phyloP scores from a whole-genome alignment of 305 asterid genomes.

The Fraxinus paxiana region DNA sequence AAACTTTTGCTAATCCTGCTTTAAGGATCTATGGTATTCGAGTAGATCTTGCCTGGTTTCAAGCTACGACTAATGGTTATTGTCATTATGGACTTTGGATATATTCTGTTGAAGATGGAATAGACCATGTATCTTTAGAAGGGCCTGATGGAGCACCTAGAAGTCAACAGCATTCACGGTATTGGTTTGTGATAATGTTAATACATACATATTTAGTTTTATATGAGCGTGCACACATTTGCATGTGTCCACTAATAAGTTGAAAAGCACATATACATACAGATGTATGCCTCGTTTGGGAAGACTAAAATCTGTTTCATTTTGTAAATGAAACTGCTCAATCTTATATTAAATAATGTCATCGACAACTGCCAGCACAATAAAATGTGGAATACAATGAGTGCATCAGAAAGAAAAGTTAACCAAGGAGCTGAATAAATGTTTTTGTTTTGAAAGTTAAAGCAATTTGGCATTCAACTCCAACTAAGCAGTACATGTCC shows the following conservation, averaged over 20 bases:
- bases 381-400: neutral
- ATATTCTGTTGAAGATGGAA: constrained; percentile 55
- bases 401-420: neutral
- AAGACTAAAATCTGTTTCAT: neutral
- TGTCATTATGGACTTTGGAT: constrained; percentile 77
- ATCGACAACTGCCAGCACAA: neutral
- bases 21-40: constrained; percentile 57
- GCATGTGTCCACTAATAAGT: neutral
- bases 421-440: neutral
- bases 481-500: neutral
- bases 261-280: neutral
- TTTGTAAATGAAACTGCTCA: neutral
- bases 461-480: neutral
- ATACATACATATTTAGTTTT: neutral
- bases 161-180: constrained; percentile 56
- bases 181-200: constrained; percentile 22
- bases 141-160: constrained; percentile 38
- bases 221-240: neutral
- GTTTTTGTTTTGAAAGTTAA: neutral
- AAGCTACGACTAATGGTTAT: constrained; percentile 61
- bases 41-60: constrained; percentile 83
- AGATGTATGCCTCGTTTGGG: neutral
- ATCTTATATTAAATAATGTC: neutral
- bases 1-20: constrained; percentile 77
- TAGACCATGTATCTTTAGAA: constrained; percentile 39